Conservation (phyloP, 1,284 basidiomycete species). For the Cryptococcus sp. region DNA sequence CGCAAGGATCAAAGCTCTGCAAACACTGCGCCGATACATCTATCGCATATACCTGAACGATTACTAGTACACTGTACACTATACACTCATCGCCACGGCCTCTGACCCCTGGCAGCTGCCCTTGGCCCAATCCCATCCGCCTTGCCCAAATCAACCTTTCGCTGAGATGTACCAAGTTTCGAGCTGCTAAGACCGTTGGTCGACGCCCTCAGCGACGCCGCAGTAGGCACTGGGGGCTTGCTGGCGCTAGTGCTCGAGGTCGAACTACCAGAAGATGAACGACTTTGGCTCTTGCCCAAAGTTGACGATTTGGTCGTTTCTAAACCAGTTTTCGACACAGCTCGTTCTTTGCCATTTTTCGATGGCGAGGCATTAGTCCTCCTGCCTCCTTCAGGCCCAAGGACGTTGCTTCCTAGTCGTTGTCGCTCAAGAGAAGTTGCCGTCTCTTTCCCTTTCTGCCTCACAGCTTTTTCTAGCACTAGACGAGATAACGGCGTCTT, state of each 20-base stretch:
- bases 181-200: not conserved
- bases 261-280: conserved; percentile 8
- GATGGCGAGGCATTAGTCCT: conserved; percentile 18
- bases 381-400: conserved; percentile 26
- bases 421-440: conserved; percentile 3
- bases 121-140: conserved; percentile 17
- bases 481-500: conserved; percentile 45
- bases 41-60: too few relatives aligned
- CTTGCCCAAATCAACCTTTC: conserved; percentile 20
- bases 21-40: too few relatives aligned
- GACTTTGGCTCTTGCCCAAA: conserved; percentile 4
- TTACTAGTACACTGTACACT: too few relatives aligned
- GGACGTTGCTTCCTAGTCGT: conserved; percentile 9
- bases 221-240: not conserved
- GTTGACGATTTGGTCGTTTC: conserved; percentile 5
- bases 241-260: conserved; percentile 3
- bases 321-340: not conserved
- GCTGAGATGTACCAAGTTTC: not conserved
- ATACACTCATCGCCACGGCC: conserved; percentile 17
- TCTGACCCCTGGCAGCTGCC: conserved; percentile 16
- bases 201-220: not conserved
- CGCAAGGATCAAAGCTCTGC: too few relatives aligned
- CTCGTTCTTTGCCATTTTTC: conserved; percentile 9
- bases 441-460: conserved; percentile 19
- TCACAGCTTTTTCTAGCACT: conserved; percentile 43